phyloP scores from a whole-genome alignment of 805 yeast genomes.

The Candida chauliodis region DNA sequence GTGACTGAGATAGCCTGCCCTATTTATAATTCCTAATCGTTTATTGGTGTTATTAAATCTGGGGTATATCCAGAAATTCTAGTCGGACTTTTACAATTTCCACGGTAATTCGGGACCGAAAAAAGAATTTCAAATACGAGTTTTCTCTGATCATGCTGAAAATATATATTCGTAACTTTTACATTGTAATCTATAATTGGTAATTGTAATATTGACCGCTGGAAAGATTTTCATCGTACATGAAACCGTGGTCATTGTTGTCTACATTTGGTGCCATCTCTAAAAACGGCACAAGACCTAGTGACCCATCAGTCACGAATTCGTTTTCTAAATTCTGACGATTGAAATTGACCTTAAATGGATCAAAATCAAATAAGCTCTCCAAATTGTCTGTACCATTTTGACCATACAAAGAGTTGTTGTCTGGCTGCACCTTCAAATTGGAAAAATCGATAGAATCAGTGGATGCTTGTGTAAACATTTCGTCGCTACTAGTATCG shows the following conservation, averaged over 20 bases:
- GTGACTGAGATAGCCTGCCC: too few species aligned
- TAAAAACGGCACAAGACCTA: conserved; percentile 69
- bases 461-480: conserved; percentile 1
- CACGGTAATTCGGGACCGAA: too few species aligned
- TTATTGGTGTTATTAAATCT: too few species aligned
- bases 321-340: conserved; percentile 36
- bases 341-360: conserved; percentile 31
- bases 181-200: neutral
- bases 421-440: neutral
- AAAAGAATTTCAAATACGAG: too few species aligned
- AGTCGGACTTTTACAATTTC: too few species aligned
- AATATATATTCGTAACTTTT: too few species aligned
- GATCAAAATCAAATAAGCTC: conserved; percentile 33
- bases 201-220: conserved; percentile 1
- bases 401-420: conserved; percentile 1
- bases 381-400: conserved; percentile 11
- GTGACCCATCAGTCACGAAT: conserved; percentile 79
- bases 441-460: neutral
- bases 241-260: conserved; percentile 1
- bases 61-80: too few species aligned
- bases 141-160: too few species aligned
- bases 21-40: too few species aligned
- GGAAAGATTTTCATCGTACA: neutral
- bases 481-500: conserved; percentile 9
- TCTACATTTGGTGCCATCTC: too few species aligned